These are phyloP conservation scores for Fusarium falciforme DNA, from an alignment of 2,329 filamentous ascomycete genomes.

Conservation along the genomic window DNA sequence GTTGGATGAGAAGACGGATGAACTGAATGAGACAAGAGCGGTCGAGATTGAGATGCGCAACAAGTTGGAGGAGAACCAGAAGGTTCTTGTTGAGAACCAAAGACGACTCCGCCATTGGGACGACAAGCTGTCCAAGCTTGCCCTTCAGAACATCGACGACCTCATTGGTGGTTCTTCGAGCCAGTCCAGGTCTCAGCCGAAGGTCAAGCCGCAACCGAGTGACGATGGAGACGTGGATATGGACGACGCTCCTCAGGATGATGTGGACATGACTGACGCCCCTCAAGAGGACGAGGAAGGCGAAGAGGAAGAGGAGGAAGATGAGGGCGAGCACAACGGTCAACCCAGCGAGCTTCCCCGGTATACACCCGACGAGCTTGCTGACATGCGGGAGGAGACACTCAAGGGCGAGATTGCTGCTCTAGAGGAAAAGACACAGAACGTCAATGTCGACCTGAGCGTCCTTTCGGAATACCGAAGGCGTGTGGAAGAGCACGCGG, in stretches of 20 bases:
- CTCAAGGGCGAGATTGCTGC: conserved; percentile 72
- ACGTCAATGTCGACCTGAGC: conserved; percentile 86
- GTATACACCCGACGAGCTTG: conserved; percentile 79
- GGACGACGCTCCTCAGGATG: conserved; percentile 44
- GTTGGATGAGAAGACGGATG: conserved; percentile 85
- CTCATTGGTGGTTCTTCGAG: conserved; percentile 58
- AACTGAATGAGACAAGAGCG: conserved; percentile 89
- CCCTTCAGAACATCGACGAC: conserved; percentile 83
- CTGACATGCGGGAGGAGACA: conserved; percentile 71
- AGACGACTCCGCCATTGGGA: conserved; percentile 87
- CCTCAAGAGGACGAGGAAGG: conserved; percentile 47
- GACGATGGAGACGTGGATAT: conserved; percentile 51
- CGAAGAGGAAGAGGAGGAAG: conserved; percentile 39
- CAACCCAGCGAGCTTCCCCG: conserved; percentile 74
- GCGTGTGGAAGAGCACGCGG: conserved; percentile 83
- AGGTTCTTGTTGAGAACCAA: conserved; percentile 86
- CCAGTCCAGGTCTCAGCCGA: conserved; percentile 40
- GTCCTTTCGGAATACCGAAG: conserved; percentile 91
- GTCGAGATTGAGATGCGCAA: conserved; percentile 98
- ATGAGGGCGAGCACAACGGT: conserved; percentile 41
- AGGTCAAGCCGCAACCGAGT: conserved; percentile 37
- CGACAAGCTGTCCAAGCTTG: conserved; percentile 87
- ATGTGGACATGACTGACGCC: conserved; percentile 46
- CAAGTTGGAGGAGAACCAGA: conserved; percentile 96
- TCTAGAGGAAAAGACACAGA: conserved; percentile 79